Conservation (phyloP, 352 stramenopile genomes). For the Phytophthora tentaculata region DNA sequence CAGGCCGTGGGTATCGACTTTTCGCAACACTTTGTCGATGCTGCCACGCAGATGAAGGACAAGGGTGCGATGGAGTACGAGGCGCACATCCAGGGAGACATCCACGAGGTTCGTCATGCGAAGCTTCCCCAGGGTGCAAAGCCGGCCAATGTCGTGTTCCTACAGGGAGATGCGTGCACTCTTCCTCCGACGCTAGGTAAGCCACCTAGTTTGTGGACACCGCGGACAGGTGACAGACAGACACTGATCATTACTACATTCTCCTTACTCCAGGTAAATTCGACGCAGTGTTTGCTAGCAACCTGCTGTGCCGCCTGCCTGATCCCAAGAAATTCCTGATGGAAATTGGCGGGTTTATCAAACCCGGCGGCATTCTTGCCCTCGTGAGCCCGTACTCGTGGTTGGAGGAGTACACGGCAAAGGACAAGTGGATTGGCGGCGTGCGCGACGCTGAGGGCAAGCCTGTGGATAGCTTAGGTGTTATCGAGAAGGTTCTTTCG, state of each 20-base stretch:
- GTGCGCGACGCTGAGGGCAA: constrained; percentile 46
- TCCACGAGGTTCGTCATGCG: constrained; percentile 61
- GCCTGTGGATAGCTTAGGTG: constrained; percentile 72
- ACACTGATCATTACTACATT: not conserved
- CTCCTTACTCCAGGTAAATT: constrained; percentile 74
- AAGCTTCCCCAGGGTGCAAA: constrained; percentile 72
- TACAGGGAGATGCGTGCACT: constrained; percentile 94
- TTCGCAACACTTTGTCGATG: constrained; percentile 88
- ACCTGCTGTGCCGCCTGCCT: constrained; percentile 96
- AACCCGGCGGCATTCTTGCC: constrained; percentile 92
- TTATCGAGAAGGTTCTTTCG: constrained; percentile 63
- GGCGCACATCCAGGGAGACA: constrained; percentile 90
- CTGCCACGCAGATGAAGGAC: constrained; percentile 89
- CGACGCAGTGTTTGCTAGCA: constrained; percentile 95
- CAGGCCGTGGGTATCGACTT: constrained; percentile 95
- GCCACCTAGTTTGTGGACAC: constrained; percentile 59
- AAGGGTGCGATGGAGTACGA: constrained; percentile 83
- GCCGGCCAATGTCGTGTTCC: constrained; percentile 84
- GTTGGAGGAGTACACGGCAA: constrained; percentile 96
- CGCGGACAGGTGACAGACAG: no score
- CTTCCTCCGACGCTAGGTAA: constrained; percentile 73
- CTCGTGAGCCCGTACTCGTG: constrained; percentile 97
- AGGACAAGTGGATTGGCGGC: constrained; percentile 88
- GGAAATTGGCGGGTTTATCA: constrained; percentile 87
- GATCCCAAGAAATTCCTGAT: constrained; percentile 92